phyloP scores from a whole-genome alignment of 352 stramenopile genomes.

The Phytophthora podocarpi region DNA sequence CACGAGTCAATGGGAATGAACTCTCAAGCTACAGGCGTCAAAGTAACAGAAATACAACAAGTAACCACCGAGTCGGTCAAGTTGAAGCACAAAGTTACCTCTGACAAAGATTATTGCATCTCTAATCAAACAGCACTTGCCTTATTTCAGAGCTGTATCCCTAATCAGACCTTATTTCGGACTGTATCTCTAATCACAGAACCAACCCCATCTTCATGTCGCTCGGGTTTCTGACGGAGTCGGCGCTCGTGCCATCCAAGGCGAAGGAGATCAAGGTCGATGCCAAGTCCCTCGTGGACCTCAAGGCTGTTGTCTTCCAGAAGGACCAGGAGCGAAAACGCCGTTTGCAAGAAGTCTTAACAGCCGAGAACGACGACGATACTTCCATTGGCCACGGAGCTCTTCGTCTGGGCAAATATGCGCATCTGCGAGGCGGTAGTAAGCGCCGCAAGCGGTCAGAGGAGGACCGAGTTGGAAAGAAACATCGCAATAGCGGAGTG shows the following conservation, averaged over 20 bases:
- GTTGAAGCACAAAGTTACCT: too few relatives aligned
- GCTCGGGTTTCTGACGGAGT: conserved; percentile 93
- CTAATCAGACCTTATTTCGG: too few relatives aligned
- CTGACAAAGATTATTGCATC: too few relatives aligned
- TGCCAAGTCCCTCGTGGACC: conserved; percentile 80
- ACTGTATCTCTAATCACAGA: too few relatives aligned
- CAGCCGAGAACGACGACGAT: conserved; percentile 21
- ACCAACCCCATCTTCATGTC: too few relatives aligned
- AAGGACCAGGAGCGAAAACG: conserved; percentile 82
- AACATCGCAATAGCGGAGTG: conserved; percentile 55
- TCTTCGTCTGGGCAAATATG: conserved; percentile 47
- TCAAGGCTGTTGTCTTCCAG: conserved; percentile 84
- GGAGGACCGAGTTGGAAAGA: conserved; percentile 30
- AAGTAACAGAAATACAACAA: too few relatives aligned
- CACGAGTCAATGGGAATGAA: too few relatives aligned
- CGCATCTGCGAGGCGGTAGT: conserved; percentile 38
- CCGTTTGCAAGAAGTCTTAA: conserved; percentile 48
- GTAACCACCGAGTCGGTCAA: too few relatives aligned
- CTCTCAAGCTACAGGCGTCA: too few relatives aligned
- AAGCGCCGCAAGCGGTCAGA: conserved; percentile 43
- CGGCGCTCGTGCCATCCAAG: conserved; percentile 90
- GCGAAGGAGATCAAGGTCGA: conserved; percentile 90
- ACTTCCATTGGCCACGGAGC: background rate
- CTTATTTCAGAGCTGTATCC: too few relatives aligned
- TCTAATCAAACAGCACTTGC: too few relatives aligned